Percentiles rank a stretch among this genome's conserved stretches.
phyloP scores from a whole-genome alignment of 805 yeast species.

The Ascoidea tarda region DNA sequence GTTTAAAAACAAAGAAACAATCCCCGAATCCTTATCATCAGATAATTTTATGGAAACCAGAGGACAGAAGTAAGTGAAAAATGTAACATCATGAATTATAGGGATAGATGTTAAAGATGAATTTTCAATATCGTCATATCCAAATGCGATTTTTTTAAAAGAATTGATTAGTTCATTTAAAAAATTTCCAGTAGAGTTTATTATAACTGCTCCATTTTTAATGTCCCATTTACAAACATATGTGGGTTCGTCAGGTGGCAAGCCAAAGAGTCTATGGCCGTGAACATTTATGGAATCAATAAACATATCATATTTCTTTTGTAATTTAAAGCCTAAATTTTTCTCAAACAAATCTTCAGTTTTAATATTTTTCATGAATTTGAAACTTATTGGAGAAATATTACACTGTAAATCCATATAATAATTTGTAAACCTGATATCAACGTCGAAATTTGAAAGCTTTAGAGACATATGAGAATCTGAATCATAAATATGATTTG shows the following conservation, averaged over 20 bases:
- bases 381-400: constrained; percentile 39
- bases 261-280: constrained; percentile 87
- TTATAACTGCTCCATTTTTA: constrained; percentile 39
- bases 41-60: constrained; percentile 26
- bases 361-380: constrained; percentile 10
- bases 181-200: constrained; percentile 36
- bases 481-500: constrained; percentile 55
- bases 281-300: constrained; percentile 54
- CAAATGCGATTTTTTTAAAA: constrained; percentile 36
- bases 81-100: constrained; percentile 52
- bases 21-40: constrained; percentile 17
- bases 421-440: constrained; percentile 76
- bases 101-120: constrained; percentile 43
- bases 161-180: constrained; percentile 28
- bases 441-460: constrained; percentile 57
- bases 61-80: constrained; percentile 42
- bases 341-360: background rate
- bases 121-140: constrained; percentile 67
- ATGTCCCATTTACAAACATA: constrained; percentile 89
- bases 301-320: constrained; percentile 21
- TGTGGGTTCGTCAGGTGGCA: constrained; percentile 81
- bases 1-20: constrained; percentile 13
- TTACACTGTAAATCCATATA: constrained; percentile 87
- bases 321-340: background rate
- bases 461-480: constrained; percentile 45